A percentile compares a stretch with the other conserved stretches of the same genome.
These are phyloP conservation scores for Vicia sativa DNA, from an alignment of 306 rosid species.

Conservation along the genomic window DNA sequence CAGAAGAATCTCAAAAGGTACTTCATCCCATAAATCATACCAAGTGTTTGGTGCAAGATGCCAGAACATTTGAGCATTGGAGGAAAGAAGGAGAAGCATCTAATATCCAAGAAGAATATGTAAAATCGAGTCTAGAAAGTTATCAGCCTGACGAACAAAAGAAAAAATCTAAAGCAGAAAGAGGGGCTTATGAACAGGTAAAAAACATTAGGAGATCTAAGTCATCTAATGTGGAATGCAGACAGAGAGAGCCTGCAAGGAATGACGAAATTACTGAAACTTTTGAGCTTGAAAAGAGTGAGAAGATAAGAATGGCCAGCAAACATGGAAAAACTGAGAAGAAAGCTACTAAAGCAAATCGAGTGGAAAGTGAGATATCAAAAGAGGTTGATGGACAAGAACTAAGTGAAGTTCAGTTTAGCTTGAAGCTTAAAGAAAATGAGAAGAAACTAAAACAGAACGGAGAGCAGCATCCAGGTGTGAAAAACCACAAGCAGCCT, in stretches of 20 bases:
- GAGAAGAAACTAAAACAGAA: conserved; percentile 41
- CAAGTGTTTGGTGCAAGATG: conserved; percentile 45
- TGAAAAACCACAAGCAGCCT: conserved; percentile 33
- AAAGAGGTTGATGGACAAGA: conserved; percentile 41
- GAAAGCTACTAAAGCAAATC: conserved; percentile 39
- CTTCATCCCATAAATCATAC: conserved; percentile 46
- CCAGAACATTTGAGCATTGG: conserved; percentile 39
- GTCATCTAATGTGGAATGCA: conserved; percentile 44
- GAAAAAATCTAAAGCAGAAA: conserved; percentile 49
- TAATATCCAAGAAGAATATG: conserved; percentile 44
- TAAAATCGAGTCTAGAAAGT: conserved; percentile 38
- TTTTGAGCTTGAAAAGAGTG: conserved; percentile 45
- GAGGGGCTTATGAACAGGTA: conserved; percentile 43
- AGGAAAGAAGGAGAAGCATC: conserved; percentile 47
- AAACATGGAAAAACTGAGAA: conserved; percentile 45
- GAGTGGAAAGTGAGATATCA: conserved; percentile 24
- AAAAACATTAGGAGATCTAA: conserved; percentile 48
- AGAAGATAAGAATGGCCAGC: conserved; percentile 38
- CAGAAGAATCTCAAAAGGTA: conserved; percentile 56
- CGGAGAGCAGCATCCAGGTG: conserved; percentile 33
- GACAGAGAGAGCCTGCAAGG: conserved; percentile 47
- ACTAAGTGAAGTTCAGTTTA: conserved; percentile 45
- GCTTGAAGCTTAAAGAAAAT: conserved; percentile 42
- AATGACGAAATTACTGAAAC: conserved; percentile 45
- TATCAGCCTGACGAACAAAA: conserved; percentile 42